phyloP scores from a whole-genome alignment of 371 early-diverging fungal genomes.

The Nosema bombycis region DNA sequence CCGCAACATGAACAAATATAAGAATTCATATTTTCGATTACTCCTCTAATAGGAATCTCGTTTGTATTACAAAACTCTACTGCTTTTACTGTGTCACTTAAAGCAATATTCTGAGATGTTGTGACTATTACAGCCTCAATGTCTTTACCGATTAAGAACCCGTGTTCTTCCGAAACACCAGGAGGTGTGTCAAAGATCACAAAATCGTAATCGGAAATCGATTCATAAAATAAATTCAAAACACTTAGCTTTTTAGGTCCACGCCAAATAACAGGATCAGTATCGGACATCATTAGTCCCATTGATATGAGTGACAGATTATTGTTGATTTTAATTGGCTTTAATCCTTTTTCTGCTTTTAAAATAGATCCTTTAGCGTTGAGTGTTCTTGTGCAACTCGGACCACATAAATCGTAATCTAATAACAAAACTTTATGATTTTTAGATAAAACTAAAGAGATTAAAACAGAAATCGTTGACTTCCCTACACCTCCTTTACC shows the following conservation, averaged over 20 bases:
- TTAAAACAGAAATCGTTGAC: slow-evolving; percentile 70
- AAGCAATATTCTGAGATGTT: slow-evolving; percentile 61
- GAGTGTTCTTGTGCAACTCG: slow-evolving; percentile 59
- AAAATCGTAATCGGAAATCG: slow-evolving; percentile 40
- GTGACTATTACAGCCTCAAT: slow-evolving; percentile 53
- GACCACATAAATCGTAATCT: slow-evolving; percentile 65
- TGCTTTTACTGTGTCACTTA: slow-evolving; percentile 61
- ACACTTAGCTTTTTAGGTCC: slow-evolving; percentile 24
- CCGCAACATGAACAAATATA: slow-evolving; percentile 67
- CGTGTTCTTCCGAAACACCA: slow-evolving; percentile 85
- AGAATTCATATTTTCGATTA: slow-evolving; percentile 65
- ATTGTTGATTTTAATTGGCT: slow-evolving; percentile 42
- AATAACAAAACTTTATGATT: slow-evolving; percentile 41
- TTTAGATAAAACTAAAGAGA: slow-evolving; percentile 12
- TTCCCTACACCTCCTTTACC: slow-evolving; percentile 85
- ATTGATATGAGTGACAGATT: slow-evolving; percentile 34
- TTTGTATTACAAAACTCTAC: slow-evolving; percentile 63
- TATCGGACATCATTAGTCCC: slow-evolving; percentile 31
- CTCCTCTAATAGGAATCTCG: slow-evolving; percentile 53
- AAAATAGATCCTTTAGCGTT: slow-evolving; percentile 37
- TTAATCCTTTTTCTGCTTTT: slow-evolving; percentile 31
- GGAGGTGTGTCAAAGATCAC: slow-evolving; percentile 66
- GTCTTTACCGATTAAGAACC: slow-evolving; percentile 66
- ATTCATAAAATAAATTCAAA: slow-evolving; percentile 42
- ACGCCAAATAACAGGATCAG: slow-evolving; percentile 13